phyloP scores from a whole-genome alignment of 148 eudicot genomes.

The Arbutus unedo region DNA sequence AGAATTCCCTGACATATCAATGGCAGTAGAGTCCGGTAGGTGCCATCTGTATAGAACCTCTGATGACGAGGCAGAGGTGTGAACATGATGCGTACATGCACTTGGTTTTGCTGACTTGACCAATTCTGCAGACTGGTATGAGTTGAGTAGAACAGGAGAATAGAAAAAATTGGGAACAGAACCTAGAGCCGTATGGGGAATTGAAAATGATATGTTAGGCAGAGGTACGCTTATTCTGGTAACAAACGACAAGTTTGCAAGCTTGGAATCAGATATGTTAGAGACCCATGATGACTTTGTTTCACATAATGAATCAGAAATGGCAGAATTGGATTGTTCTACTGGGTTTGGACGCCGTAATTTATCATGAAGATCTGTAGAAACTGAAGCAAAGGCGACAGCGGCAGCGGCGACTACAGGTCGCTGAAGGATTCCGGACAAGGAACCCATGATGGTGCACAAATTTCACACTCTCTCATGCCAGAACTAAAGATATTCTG shows the following conservation, averaged over 20 bases:
- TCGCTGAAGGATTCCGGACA: conserved; percentile 67
- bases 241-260: conserved; percentile 51
- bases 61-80: conserved; percentile 33
- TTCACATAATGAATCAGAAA: conserved; percentile 22
- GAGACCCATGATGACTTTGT: conserved; percentile 65
- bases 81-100: conserved; percentile 31
- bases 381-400: conserved; percentile 72
- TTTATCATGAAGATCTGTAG: conserved; percentile 69
- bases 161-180: conserved; percentile 21
- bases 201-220: conserved; percentile 38
- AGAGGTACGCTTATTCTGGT: conserved; percentile 55
- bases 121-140: conserved; percentile 72
- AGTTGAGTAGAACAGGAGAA: conserved; percentile 41
- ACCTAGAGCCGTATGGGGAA: conserved; percentile 23
- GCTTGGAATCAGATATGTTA: conserved; percentile 63
- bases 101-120: conserved; percentile 52
- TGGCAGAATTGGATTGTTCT: conserved; percentile 33
- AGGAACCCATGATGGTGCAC: conserved; percentile 49
- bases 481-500: conserved; percentile 21
- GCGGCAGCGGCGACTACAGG: conserved; percentile 86
- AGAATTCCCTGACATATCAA: conserved; percentile 48
- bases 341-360: conserved; percentile 37
- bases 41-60: conserved; percentile 88
- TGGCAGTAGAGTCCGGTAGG: conserved; percentile 58
- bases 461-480: conserved; percentile 37